Base-by-base conservation (phyloP, 805 yeast species). In the Debaryomyces prosopidis region DNA sequence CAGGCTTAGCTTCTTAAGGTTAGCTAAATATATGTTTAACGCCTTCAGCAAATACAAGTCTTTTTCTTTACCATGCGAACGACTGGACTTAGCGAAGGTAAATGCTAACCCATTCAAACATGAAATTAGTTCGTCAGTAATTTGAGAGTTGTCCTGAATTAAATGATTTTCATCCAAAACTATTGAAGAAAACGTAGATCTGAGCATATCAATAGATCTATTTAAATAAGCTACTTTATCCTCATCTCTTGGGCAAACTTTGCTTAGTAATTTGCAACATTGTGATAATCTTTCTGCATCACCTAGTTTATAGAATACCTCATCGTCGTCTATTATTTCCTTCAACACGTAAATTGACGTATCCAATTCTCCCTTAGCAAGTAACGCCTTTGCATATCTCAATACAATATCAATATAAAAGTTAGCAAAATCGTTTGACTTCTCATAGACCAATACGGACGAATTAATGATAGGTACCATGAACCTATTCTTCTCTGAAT, bases 351-450 rank as follows among this genome's bases (percentile, higher is more conserved):
- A 43, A 16, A 68, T 51, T 2, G 74, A 59, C 2, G 57, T 51
- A n/a, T 63, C 57, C 20, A 63, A 53, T 47, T 67, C 55, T 26
- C 75, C 75, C 45, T 71, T 70, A 18, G 77, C 74, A 30, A 72
- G 57, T 30, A 72, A 54, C 14, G 76, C 68, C 43, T 61, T 62
- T 32, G 74, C 64, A 53, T 72, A 72, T 26, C 77, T 54, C 38
- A 70, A 55, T 27, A 71, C 66, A 30, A 72, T 68, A 50, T 72
- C 76, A 36, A 71, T 62, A 49, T 72, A 72, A 56, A 72, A 72
- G 54, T 72, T 71, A 27, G 75, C 59, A 48, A 71, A 68, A 10
- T 48, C 56, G 15, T 52, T 50, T 9, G 71, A 66, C 37, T 65
- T 63, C 27, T 57, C 52, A 43, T 57, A 45, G 8, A 69, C 46